Evolutionary conservation across 179 eudicot genomes (phyloP).

Genomic region (Pouteria campechiana): DNA sequence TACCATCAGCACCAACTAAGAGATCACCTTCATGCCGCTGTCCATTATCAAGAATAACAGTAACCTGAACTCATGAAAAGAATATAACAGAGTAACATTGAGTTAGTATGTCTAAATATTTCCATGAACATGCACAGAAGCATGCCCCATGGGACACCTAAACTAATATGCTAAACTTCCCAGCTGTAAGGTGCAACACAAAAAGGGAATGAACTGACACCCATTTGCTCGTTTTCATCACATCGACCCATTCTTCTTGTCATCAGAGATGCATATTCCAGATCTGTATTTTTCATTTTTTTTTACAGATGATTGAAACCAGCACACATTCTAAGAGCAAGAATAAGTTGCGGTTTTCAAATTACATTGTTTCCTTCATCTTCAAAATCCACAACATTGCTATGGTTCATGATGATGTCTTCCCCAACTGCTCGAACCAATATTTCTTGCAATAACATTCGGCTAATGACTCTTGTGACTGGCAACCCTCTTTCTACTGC

Average conservation of each 20-base stretch:
- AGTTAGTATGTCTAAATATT: no score
- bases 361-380: slow-evolving; percentile 78
- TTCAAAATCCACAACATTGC: slow-evolving; percentile 75
- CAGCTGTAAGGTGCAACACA: no score
- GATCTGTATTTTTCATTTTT: no score
- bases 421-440: slow-evolving; percentile 74
- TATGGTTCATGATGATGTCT: slow-evolving; percentile 63
- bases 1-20: slow-evolving; percentile 97
- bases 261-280: no score
- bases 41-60: slow-evolving; percentile 74
- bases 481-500: slow-evolving; percentile 93
- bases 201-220: no score
- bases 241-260: no score
- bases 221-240: no score
- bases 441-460: slow-evolving; percentile 86
- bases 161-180: no score
- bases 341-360: not conserved
- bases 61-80: slow-evolving; percentile 34
- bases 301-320: no score
- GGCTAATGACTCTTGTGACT: slow-evolving; percentile 82
- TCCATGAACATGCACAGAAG: no score
- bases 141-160: no score
- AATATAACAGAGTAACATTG: no score
- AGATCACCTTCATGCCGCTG: slow-evolving; percentile 74
- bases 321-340: slow-evolving; percentile 6